phyloP scores from a whole-genome alignment of 345 rosid species.

The Capsella bursapastoris region DNA sequence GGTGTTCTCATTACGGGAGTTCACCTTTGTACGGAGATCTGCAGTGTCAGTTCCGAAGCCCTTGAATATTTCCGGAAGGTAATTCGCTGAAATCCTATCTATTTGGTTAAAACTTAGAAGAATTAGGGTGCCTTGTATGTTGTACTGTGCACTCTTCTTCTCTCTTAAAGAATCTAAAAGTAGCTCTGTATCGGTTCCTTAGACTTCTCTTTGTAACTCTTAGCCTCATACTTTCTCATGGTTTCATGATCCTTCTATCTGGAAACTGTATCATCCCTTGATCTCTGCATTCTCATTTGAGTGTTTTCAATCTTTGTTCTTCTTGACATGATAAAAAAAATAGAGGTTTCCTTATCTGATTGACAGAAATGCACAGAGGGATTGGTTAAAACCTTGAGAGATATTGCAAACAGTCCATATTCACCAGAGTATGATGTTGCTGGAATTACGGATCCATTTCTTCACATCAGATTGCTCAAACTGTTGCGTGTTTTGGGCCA shows the following conservation, averaged over 20 bases:
- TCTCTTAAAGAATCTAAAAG: conserved; percentile 18
- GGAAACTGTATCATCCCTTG: conserved; percentile 27
- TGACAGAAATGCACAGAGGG: conserved; percentile 85
- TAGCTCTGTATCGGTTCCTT: conserved; percentile 20
- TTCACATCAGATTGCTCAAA: conserved; percentile 92
- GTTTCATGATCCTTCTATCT: conserved; percentile 27
- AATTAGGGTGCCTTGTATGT: conserved; percentile 13
- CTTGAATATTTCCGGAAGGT: conserved; percentile 90
- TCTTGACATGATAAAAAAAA: conserved; percentile 23
- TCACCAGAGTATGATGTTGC: conserved; percentile 95
- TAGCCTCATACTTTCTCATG: conserved; percentile 21
- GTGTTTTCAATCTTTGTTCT: conserved; percentile 8
- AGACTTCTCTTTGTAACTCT: conserved; percentile 28
- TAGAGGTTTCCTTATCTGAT: conserved; percentile 30
- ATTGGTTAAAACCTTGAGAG: conserved; percentile 82
- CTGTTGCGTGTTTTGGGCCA: conserved; percentile 86
- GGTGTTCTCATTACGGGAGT: conserved; percentile 93
- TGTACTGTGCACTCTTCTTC: conserved; percentile 18
- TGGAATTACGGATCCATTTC: conserved; percentile 95
- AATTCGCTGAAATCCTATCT: conserved; percentile 37
- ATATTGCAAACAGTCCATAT: conserved; percentile 90
- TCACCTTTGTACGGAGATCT: conserved; percentile 90
- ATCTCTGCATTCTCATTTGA: conserved; percentile 23
- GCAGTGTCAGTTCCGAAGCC: conserved; percentile 88
- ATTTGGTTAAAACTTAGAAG: neutral